Evolutionary conservation across 2,329 filamentous ascomycete genomes (phyloP), one percentile per base, ranked within the genome.

Genomic region (Dothidotthia symphoricarpi): DNA sequence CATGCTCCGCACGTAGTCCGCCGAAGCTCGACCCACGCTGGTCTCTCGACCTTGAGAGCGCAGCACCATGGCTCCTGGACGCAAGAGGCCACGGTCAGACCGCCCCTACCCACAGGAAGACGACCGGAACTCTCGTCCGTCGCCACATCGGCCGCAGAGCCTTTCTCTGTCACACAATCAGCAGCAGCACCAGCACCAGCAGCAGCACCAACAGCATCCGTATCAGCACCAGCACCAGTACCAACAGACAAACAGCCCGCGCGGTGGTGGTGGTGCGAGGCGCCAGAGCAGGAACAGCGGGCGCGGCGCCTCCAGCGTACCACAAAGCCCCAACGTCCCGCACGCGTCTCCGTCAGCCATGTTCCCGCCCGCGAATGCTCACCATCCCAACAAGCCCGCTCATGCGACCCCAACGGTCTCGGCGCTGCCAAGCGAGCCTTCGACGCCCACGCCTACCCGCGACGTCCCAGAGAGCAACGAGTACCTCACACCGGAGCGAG

Each of bases 401-500:
- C 52, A 48, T n/a, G 17, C 56, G 13, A 44, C 44, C n/a, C 54
- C 50, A 1, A 42, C 58, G 8, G 27, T 45, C 6, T 41, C 50
- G n/a, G 44, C 44, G 17, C 43, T 45, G 8, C 47, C 48, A 6
- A 44, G 52, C 22, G 44, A 53, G 19, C 58, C 16, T 89, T 35
- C 42, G 15, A 32, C 44, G 24, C 33, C 43, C 6, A 35, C 48
- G 16, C 39, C 41, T 7, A 39, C 45, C 3, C 41, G 39, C 24
- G 45, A 55, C 6, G 51, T 57, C 1, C 52, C 58, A 9, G 93
- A 86, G 65, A 78, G 77, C 52, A 96, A 93, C 66, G 78, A 84
- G 40, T 82, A 85, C 55, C 67, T 96, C 31, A 93, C 86, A 4
- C 81, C 88, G 46, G 77, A 82, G 15, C 75, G 78, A 37, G 65